Evolutionary conservation across 2,329 filamentous ascomycete species (phyloP), one percentile per base, ranked within the genome.

Genomic region (Xylaria sp.): DNA sequence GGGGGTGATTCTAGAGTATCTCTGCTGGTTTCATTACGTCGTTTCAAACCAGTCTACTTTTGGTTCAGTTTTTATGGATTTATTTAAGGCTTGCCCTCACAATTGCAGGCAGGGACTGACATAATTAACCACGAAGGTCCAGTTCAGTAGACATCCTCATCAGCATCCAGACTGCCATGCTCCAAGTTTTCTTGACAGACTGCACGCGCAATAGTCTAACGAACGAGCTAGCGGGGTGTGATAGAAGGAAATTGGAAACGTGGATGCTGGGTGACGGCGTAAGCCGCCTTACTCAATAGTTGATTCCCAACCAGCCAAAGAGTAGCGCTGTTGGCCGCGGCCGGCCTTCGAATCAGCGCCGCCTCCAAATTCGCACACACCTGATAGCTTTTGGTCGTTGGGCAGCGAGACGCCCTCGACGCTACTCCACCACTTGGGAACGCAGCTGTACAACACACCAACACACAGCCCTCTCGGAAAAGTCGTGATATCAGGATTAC

Each of bases 361-460:
- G 64, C 43, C 67, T 72, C 68, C 70, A 68, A 73, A 51, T 51
- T 64, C 68, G 72, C 71, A 68, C 71, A 68, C 72, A 79, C 78
- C 79, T 77, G 79, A 81, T 78, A 77, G 77, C 75, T 75, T 79
- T 71, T 69, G 75, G 75, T 79, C 78, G 84, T 86, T 86, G 84
- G 84, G 84, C 81, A 84, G 75, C 78, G 81, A 83, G 79, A 79
- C 82, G 80, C 81, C 79, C 68, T 80, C 82, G 76, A 81, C 81
- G 80, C 82, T 80, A 78, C 79, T 73, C 77, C 74, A 76, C 76
- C 73, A 66, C 70, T 67, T 68, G 61, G 18, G 54, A 67, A 73
- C 75, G 69, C 65, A 71, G 60, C 79, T 83, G 84, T 81, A 86
- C 85, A 86, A 83, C 84, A 80, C 85, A 86, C 81, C 79, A 66